Evolutionary conservation across 495 filamentous ascomycete species (phyloP).

Genomic region (Aspergillus conjunctus): DNA sequence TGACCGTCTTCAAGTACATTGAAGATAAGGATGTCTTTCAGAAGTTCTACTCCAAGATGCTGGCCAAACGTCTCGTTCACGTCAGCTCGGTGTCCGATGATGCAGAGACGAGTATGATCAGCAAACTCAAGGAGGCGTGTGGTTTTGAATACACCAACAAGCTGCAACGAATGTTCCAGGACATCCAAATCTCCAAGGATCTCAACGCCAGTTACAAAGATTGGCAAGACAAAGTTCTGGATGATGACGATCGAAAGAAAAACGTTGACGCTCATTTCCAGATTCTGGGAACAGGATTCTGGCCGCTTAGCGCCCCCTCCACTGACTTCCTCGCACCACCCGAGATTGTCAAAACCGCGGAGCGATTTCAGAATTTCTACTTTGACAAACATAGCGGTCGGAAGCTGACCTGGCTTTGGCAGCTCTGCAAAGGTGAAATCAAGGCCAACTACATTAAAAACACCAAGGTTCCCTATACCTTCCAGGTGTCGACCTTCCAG

Average conservation of each 20-base stretch:
- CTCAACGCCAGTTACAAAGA: slow-evolving; percentile 85
- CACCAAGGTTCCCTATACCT: slow-evolving; percentile 89
- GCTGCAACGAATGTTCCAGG: slow-evolving; percentile 99
- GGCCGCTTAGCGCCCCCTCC: slow-evolving; percentile 83
- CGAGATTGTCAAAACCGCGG: slow-evolving; percentile 82
- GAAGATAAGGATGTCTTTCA: slow-evolving; percentile 99
- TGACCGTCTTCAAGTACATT: slow-evolving; percentile 99
- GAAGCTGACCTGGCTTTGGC: slow-evolving; percentile 97
- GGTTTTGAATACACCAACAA: slow-evolving; percentile 99
- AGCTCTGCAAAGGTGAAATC: slow-evolving; percentile 95
- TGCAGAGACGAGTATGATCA: slow-evolving; percentile 98
- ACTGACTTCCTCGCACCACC: slow-evolving; percentile 85
- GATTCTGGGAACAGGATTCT: slow-evolving; percentile 95
- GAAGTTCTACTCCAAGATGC: slow-evolving; percentile 97
- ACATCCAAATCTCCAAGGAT: slow-evolving; percentile 98
- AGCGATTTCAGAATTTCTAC: slow-evolving; percentile 89
- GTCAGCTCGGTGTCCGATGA: slow-evolving; percentile 93
- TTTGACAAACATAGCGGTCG: slow-evolving; percentile 93
- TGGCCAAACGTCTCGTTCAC: slow-evolving; percentile 93
- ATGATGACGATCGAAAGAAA: slow-evolving; percentile 61
- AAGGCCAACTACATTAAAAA: slow-evolving; percentile 90
- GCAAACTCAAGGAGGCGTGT: slow-evolving; percentile 97
- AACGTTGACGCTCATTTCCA: slow-evolving; percentile 78
- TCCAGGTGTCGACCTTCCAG: slow-evolving; percentile 95
- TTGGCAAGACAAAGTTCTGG: slow-evolving; percentile 61